These are phyloP conservation scores for Candida krabiensis DNA, from an alignment of 805 yeast genomes.

Conservation along the genomic window DNA sequence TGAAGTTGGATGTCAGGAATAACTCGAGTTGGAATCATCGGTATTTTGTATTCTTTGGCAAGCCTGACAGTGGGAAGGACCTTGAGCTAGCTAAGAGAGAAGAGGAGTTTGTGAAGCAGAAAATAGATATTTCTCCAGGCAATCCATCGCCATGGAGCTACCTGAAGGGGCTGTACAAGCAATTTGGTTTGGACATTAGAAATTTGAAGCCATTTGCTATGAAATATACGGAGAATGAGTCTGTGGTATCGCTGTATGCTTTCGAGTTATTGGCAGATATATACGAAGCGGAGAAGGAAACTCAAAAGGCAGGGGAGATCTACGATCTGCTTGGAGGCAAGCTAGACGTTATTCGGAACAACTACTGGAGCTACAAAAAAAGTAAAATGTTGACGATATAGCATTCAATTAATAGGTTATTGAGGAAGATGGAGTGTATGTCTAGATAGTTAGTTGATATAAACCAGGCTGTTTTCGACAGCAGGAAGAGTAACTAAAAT, in stretches of 20 bases:
- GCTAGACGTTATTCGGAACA: slow-evolving; percentile 30
- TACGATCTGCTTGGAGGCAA: slow-evolving; percentile 50
- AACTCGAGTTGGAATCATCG: slow-evolving; percentile 95
- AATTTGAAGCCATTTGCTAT: slow-evolving; percentile 47
- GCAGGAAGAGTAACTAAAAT: no score
- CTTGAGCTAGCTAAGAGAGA: slow-evolving; percentile 39
- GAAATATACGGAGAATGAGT: slow-evolving; percentile 36
- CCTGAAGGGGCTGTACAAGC: slow-evolving; percentile 54
- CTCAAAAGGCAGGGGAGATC: slow-evolving; percentile 39
- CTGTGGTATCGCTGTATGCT: slow-evolving; percentile 54
- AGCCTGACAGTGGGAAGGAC: slow-evolving; percentile 12
- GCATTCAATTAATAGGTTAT: no score
- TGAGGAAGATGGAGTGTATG: slow-evolving; percentile 1
- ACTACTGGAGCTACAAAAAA: slow-evolving; percentile 32
- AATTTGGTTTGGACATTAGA: slow-evolving; percentile 26
- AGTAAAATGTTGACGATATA: not conserved
- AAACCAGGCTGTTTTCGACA: no score
- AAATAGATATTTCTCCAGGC: slow-evolving; percentile 66
- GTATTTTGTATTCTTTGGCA: slow-evolving; percentile 50
- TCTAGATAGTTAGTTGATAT: no score
- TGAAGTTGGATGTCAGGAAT: slow-evolving; percentile 71
- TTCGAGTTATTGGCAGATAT: slow-evolving; percentile 61
- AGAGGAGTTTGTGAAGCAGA: slow-evolving; percentile 46
- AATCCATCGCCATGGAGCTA: slow-evolving; percentile 90
- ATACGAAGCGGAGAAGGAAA: slow-evolving; percentile 33